Evolutionary conservation across 768 basidiomycete genomes (phyloP).

Genomic region (Leccinum boreale): DNA sequence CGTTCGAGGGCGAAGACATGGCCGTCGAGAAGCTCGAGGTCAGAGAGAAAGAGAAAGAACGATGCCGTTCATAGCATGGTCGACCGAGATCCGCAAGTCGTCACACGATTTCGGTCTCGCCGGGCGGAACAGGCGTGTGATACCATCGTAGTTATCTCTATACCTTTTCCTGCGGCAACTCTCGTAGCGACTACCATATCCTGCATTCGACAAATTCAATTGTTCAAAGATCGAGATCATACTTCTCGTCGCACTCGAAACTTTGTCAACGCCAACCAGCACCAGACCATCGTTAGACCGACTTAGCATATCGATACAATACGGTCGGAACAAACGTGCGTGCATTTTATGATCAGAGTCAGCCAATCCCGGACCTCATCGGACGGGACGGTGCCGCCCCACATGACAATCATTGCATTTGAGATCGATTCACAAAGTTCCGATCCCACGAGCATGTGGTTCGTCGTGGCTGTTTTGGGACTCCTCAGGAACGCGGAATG

Average conservation of each 20-base stretch:
- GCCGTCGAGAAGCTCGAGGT: conserved; percentile 7
- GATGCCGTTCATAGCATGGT: neutral
- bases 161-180: neutral
- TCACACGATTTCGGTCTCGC: conserved; percentile 10
- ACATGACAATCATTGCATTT: conserved; percentile 30
- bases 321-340: neutral
- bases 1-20: conserved; percentile 42
- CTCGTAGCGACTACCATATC: neutral
- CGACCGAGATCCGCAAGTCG: conserved; percentile 1
- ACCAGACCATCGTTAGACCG: no score
- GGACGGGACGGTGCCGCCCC: conserved; percentile 32
- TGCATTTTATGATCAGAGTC: neutral
- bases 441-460: neutral
- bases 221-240: neutral
- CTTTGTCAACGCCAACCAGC: neutral
- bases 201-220: neutral
- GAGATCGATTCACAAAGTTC: conserved; percentile 2
- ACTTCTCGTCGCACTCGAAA: neutral
- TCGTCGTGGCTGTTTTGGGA: conserved; percentile 1
- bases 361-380: conserved; percentile 16
- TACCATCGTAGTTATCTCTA: neutral
- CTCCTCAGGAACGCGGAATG: neutral
- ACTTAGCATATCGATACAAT: neutral
- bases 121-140: neutral
- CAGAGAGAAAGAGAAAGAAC: neutral